Evolutionary conservation across 148 eudicot genomes (phyloP), one percentile per base, ranked within the genome.

Genomic region (Chenopodium suecicum): DNA sequence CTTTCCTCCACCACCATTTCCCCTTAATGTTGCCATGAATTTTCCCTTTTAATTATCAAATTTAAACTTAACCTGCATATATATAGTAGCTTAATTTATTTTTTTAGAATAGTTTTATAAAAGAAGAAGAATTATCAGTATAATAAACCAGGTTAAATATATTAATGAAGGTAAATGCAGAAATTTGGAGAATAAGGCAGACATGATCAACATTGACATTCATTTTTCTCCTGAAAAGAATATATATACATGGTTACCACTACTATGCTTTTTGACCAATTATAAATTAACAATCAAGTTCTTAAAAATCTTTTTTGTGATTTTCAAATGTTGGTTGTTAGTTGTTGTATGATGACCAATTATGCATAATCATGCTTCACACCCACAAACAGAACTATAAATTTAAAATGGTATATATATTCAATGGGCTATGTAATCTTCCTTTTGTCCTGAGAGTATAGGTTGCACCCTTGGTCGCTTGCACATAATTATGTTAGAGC

Each of bases 11-110:
- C 32, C 54, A 66, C 34, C 79, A 78, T 72, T 79, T 75, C 86
- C 88, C 76, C 69, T 91, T 41, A 68, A 19, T 83, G 92, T 87
- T 84, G 91, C 84, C 94, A 91, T 91, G 9, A 74, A 31, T 75
- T n/a, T 56, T 75, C 46, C 20, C 48, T 70, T 7, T 19, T 62
- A 62, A 23, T 41, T 27, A 32, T 47, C n/a, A 17, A 68, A 2
- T 72, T 27, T 22, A 46, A 75, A 41, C 69, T 80, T 17, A 62
- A 75, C 31, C 84, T 84, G 70, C 73, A 73, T 65, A 56, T 14
- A 52, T 52, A 56, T 54, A 56, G 22, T 56, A 56, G 20, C 17
- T 14, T 13, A 56, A 56, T 34, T 34, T 3, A 34, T 34, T 4
- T 34, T 34, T 4, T 34, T 4, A 34, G 37, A 34, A 34, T 0